phyloP scores from a whole-genome alignment of 331 rosid species.

The Quercus phellos region DNA sequence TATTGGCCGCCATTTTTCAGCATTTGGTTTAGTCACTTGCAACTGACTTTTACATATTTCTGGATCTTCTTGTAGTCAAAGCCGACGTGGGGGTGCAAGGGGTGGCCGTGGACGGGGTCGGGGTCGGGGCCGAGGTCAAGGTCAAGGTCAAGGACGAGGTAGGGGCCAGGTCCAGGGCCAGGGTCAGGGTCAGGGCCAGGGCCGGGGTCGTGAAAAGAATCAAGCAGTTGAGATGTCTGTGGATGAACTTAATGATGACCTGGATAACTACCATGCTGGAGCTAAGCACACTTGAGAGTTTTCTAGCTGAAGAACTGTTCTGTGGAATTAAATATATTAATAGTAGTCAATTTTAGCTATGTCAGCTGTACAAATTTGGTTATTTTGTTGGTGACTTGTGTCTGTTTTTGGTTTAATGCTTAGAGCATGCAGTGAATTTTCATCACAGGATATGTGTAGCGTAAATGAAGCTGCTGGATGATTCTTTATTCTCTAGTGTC shows the following conservation, averaged over 20 bases:
- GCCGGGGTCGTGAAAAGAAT: slow-evolving; percentile 51
- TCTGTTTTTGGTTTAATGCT: slow-evolving; percentile 2
- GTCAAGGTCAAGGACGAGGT: slow-evolving; percentile 6
- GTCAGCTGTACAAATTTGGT: slow-evolving; percentile 50
- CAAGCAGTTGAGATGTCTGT: slow-evolving; percentile 70
- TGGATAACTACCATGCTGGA: slow-evolving; percentile 71
- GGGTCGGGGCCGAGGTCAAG: slow-evolving; percentile 24
- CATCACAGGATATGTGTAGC: not conserved
- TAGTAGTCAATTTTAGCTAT: slow-evolving; percentile 3
- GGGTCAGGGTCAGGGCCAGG: slow-evolving; percentile 11
- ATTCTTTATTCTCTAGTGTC: not conserved
- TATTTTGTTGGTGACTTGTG: slow-evolving; percentile 3
- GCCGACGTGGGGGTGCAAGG: slow-evolving; percentile 42
- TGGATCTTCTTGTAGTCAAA: slow-evolving; percentile 28
- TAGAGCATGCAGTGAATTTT: slow-evolving; percentile 13
- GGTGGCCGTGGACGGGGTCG: slow-evolving; percentile 17
- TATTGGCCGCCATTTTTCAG: not conserved
- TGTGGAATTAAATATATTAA: not conserved
- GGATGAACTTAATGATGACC: slow-evolving; percentile 74
- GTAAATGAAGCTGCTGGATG: not conserved
- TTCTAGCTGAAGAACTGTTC: not conserved
- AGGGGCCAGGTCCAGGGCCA: slow-evolving; percentile 16
- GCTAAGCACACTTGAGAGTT: slow-evolving; percentile 46
- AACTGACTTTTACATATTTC: not conserved
- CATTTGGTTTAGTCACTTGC: not conserved